Base-by-base conservation (phyloP, 2,329 filamentous ascomycete genomes). In the Conoideocrella luteorostrata region DNA sequence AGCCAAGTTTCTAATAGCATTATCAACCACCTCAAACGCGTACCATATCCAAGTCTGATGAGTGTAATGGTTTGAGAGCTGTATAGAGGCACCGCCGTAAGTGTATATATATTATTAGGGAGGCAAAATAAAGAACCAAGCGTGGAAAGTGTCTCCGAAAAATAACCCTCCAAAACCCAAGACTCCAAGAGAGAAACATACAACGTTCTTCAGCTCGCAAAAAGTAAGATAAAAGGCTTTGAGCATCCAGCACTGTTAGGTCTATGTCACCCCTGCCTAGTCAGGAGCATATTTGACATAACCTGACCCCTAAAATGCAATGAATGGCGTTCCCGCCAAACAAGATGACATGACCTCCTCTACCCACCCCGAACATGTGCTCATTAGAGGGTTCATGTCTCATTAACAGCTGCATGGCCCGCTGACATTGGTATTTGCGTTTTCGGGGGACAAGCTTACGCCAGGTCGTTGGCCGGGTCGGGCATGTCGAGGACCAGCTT, bases 401-500 rank as follows among this genome's bases (percentile, higher is more conserved):
- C 7, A 21, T 52, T 73, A 81, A 65, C 77, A 81, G 55, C 69
- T 71, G 64, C 77, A 81, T 47, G 71, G 68, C 17, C 75, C 76
- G 53, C 66, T 68, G 43, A 68, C 65, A 55, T 78, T 77, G 47
- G 76, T 80, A 65, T 75, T 79, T 48, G 72, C 66, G 48, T 70
- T 74, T 58, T 81, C 77, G 18, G 74, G 70, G 26, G 68, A 68
- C 51, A 80, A 66, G 58, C 68, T 80, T 53, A 80, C 77, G 36
- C 76, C 76, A 34, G 75, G 72, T 59, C 77, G 73, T 61, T 79
- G 75, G 39, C 77, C 77, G 11, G 76, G 74, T 46, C 90, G 77
- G 61, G 90, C 75, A 64, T 90, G 90, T 63, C 91, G 81, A 50
- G 91, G 88, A n/a, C 90, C 91, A 40, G 83, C 90, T 68, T 97